Evolutionary conservation across 768 basidiomycete species (phyloP), one percentile per base, ranked within the genome.

Genomic region (Pleurotus pulmonarius): DNA sequence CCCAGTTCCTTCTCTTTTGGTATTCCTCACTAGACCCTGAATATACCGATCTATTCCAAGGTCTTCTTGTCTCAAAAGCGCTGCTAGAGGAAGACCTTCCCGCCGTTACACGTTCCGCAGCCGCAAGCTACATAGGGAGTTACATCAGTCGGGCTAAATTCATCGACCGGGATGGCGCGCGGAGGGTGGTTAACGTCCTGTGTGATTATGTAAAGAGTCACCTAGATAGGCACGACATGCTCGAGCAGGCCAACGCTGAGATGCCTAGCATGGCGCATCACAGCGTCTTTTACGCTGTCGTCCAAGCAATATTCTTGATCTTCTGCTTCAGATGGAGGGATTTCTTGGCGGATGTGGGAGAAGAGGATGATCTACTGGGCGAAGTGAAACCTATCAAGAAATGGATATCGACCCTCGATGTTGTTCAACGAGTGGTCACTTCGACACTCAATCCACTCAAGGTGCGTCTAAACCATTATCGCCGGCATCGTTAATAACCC

Each of bases 301-400:
- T 86, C 0, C 97, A 98, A 65, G 88, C 95, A 0, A 83, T 94
- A 8, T 95, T 99, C 67, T 80, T 98, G 60, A 93, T 99, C 60
- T 99, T 99, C 70, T 98, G 97, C 70, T 99, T 98, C 73, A 78
- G 97, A 9, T 98, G 96, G 96, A 75, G 92, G 58, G 97, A 98
- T 61, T 73, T 98, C 37, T 68, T 83, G 41, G 82, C 84, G 49
- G 81, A 80, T 18, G 74, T 73, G n/a, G 78, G 82, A 12, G 88
- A 86, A 4, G 77, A 74, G 20, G 80, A 77, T 20, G 82, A 79
- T 38, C 63, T 69, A 54, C 49, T 65, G 49, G 72, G 59, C 26
- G 61, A 51, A 34, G 40, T 37, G 18, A 52, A 60, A 64, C 25
- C 63, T 56, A 64, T 68, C 55, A 85, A 82, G 61, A 88, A 86